A percentile compares a stretch with the other conserved stretches of the same genome.
These are phyloP conservation scores for Trichocladium uniseriatum DNA, from an alignment of 495 filamentous ascomycete genomes.

Conservation along the genomic window DNA sequence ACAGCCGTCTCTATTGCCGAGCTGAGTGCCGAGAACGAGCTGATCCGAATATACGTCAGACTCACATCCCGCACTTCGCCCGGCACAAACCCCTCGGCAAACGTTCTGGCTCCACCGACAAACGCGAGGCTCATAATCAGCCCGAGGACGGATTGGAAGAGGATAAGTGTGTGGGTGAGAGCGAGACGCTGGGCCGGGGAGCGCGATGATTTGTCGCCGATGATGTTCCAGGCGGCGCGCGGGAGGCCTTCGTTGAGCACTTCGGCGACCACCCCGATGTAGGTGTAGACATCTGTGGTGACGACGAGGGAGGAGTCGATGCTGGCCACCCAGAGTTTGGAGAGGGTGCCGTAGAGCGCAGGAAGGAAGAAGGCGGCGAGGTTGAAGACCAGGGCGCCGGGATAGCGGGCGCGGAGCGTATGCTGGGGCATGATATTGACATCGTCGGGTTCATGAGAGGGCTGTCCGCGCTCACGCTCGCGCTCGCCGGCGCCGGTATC, in stretches of 20 bases:
- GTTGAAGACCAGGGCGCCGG: conserved; percentile 55
- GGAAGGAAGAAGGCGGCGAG: conserved; percentile 54
- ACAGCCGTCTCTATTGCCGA: conserved; percentile 58
- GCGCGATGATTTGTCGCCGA: conserved; percentile 55
- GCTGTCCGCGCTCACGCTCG: no score
- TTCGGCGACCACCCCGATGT: conserved; percentile 55
- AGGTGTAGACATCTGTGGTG: conserved; percentile 52
- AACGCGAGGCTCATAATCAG: conserved; percentile 55
- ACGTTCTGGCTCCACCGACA: conserved; percentile 40
- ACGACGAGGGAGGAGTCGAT: conserved; percentile 58
- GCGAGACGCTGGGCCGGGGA: conserved; percentile 42
- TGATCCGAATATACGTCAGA: conserved; percentile 57
- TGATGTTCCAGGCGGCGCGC: conserved; percentile 57
- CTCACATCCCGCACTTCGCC: conserved; percentile 43
- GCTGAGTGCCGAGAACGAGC: conserved; percentile 50
- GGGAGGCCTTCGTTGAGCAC: conserved; percentile 70
- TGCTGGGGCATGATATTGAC: no score
- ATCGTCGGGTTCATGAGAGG: no score
- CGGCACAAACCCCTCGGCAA: conserved; percentile 58
- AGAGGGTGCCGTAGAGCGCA: conserved; percentile 59
- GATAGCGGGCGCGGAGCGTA: conserved; percentile 29
- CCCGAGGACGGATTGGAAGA: conserved; percentile 49
- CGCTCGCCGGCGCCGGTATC: no score
- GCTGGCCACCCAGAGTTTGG: conserved; percentile 66
- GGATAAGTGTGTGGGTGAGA: conserved; percentile 56